Conservation (phyloP, 2,329 filamentous ascomycete species). For the Neocucurbitaria cava region DNA sequence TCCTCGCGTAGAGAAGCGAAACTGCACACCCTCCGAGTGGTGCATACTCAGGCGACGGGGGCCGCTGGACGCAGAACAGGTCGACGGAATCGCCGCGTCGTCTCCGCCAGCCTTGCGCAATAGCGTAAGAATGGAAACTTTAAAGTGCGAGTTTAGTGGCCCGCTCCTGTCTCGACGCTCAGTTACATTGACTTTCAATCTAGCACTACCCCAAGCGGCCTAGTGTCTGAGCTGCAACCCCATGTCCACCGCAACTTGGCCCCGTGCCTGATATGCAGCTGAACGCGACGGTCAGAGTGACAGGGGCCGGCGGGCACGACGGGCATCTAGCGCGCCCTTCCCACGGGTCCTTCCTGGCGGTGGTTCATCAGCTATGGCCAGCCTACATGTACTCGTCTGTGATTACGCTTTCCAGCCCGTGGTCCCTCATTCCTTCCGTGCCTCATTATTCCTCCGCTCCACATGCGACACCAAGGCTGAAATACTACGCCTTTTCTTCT, state of each 20-base stretch:
- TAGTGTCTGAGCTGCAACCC: constrained; percentile 21
- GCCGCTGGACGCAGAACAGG: constrained; percentile 4
- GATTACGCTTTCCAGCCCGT: constrained; percentile 15
- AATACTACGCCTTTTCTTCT: neutral
- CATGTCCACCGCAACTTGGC: constrained; percentile 29
- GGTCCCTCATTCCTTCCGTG: constrained; percentile 11
- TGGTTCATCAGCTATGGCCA: constrained; percentile 28
- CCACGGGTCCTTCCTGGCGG: constrained; percentile 14
- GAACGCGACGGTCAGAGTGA: constrained; percentile 27
- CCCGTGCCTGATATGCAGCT: constrained; percentile 26
- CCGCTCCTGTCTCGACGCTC: constrained; percentile 13
- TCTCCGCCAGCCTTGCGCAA: constrained; percentile 2
- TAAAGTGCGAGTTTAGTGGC: constrained; percentile 8
- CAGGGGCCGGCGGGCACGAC: constrained; percentile 27
- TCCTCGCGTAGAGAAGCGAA: constrained; percentile 6
- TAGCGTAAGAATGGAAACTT: constrained; percentile 4
- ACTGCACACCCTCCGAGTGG: neutral
- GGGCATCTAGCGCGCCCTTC: constrained; percentile 18
- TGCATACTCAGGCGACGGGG: neutral
- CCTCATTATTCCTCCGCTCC: constrained; percentile 2
- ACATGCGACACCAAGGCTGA: neutral
- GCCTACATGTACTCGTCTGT: constrained; percentile 9
- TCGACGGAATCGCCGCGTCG: constrained; percentile 16
- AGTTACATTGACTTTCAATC: constrained; percentile 23
- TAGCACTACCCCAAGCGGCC: constrained; percentile 19